Evolutionary conservation across 2,329 filamentous ascomycete species (phyloP).

Genomic region (Nemania sp.): DNA sequence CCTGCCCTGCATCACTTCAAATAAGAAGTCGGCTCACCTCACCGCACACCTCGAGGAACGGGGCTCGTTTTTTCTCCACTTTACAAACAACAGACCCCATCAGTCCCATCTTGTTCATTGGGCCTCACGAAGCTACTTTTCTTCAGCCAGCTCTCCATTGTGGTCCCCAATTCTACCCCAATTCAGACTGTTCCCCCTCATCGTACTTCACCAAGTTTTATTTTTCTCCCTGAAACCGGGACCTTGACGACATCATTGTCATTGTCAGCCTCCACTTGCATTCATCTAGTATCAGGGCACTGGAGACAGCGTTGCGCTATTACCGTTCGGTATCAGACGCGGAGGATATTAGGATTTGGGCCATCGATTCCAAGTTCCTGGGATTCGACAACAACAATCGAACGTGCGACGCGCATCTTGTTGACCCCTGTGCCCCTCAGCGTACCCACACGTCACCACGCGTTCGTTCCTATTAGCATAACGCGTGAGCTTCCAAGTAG

Average conservation of each 20-base stretch:
- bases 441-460: constrained; percentile 35
- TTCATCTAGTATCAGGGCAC: constrained; percentile 39
- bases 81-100: constrained; percentile 53
- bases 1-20: constrained; percentile 43
- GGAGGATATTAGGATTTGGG: constrained; percentile 48
- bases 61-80: constrained; percentile 53
- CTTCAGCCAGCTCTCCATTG: constrained; percentile 50
- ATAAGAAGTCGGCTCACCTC: constrained; percentile 51
- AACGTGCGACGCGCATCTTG: constrained; percentile 36
- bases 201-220: constrained; percentile 43
- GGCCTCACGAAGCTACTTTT: constrained; percentile 53
- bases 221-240: constrained; percentile 38
- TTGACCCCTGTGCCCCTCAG: constrained; percentile 36
- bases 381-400: constrained; percentile 36
- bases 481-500: constrained; percentile 32
- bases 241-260: constrained; percentile 44
- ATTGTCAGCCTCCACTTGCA: constrained; percentile 41
- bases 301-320: constrained; percentile 46
- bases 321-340: constrained; percentile 50
- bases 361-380: constrained; percentile 41
- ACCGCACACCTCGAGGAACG: constrained; percentile 51
- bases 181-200: constrained; percentile 51
- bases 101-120: constrained; percentile 51
- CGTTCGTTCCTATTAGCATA: constrained; percentile 24
- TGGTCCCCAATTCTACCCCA: constrained; percentile 54